phyloP scores from a whole-genome alignment of 73 alveolate genomes.

The Uronychia setigera region DNA sequence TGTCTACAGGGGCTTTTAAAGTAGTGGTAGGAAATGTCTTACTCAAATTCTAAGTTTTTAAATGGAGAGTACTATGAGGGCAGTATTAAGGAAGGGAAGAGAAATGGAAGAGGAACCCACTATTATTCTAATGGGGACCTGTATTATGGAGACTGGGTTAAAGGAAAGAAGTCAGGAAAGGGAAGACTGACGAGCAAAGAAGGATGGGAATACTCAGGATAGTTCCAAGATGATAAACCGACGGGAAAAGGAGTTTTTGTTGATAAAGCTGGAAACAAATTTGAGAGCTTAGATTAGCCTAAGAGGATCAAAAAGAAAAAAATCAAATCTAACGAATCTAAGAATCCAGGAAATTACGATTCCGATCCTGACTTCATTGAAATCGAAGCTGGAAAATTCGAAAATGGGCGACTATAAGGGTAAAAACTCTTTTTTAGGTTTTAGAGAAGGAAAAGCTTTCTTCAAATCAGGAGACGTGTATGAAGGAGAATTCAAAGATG shows the following conservation, averaged over 20 bases:
- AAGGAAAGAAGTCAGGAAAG: constrained; percentile 63
- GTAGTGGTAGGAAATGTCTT: too few relatives aligned
- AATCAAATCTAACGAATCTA: constrained; percentile 6
- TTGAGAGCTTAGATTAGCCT: too few relatives aligned
- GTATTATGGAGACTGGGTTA: constrained; percentile 75
- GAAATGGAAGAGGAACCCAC: constrained; percentile 73
- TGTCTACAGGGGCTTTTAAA: too few relatives aligned
- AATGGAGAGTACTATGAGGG: constrained; percentile 80
- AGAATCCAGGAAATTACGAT: too few relatives aligned
- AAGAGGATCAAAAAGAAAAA: too few relatives aligned
- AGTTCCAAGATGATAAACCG: constrained; percentile 65
- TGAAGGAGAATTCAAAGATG: constrained; percentile 82
- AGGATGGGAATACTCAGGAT: constrained; percentile 60
- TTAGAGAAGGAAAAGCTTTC: constrained; percentile 64
- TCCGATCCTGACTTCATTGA: constrained; percentile 29
- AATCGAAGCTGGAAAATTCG: too few relatives aligned
- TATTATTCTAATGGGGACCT: constrained; percentile 58
- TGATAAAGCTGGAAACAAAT: constrained; percentile 62
- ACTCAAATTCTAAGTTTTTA: too few relatives aligned
- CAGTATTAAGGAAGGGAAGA: constrained; percentile 44
- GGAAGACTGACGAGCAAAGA: too few relatives aligned
- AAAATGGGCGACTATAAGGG: too few relatives aligned
- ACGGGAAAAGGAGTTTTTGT: constrained; percentile 65
- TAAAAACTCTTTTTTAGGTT: too few relatives aligned
- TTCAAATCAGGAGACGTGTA: constrained; percentile 74